These are phyloP conservation scores for Lachnellula hyalina DNA, from an alignment of 2,329 filamentous ascomycete species.

Conservation along the genomic window DNA sequence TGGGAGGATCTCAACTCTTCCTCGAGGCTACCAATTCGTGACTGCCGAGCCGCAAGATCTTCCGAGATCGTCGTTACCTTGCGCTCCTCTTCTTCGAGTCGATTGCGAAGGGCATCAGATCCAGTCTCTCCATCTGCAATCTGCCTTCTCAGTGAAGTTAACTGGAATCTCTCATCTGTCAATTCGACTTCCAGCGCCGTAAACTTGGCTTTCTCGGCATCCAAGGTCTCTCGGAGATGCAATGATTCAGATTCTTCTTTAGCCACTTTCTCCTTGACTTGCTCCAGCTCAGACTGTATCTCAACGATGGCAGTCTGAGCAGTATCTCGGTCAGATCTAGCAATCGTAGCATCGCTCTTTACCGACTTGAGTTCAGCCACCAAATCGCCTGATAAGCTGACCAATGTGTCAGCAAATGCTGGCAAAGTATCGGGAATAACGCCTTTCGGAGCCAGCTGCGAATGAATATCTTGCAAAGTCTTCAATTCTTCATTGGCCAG, in stretches of 20 bases:
- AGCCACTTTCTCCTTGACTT: conserved; percentile 47
- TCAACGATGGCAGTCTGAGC: conserved; percentile 50
- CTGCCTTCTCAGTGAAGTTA: conserved; percentile 62
- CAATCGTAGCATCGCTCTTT: conserved; percentile 53
- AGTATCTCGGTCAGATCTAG: conserved; percentile 59
- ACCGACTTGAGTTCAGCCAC: conserved; percentile 54
- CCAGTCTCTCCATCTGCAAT: conserved; percentile 81
- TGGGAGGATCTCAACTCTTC: conserved; percentile 67
- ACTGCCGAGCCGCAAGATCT: conserved; percentile 68
- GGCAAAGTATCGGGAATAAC: conserved; percentile 49
- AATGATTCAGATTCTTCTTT: conserved; percentile 46
- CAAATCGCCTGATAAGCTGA: conserved; percentile 52
- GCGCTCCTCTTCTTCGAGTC: conserved; percentile 69
- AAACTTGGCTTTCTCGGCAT: conserved; percentile 49
- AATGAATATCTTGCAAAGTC: conserved; percentile 54
- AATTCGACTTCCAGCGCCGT: conserved; percentile 51
- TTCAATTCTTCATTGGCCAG: conserved; percentile 46
- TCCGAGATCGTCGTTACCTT: conserved; percentile 63
- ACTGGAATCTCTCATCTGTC: conserved; percentile 61
- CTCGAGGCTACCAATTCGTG: conserved; percentile 69
- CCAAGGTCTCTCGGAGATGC: conserved; percentile 49
- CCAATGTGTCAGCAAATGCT: conserved; percentile 55
- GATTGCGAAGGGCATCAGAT: conserved; percentile 70
- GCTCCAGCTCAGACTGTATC: conserved; percentile 52
- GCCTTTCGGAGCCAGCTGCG: conserved; percentile 50